These are phyloP conservation scores for Thelephora ganbajun DNA, from an alignment of 768 basidiomycete species.

Conservation along the genomic window DNA sequence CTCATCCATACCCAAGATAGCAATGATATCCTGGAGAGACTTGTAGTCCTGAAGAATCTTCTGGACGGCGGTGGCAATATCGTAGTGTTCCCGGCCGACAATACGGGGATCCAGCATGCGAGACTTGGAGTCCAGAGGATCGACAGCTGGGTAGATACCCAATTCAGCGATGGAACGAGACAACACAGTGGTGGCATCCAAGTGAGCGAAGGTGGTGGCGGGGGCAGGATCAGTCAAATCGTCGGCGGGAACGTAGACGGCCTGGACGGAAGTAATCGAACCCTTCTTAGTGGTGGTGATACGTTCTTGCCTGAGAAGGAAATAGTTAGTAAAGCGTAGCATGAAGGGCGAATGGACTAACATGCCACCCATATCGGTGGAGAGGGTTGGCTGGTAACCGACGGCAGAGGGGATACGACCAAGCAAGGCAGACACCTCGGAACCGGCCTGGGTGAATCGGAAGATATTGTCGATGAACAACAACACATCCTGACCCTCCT, in stretches of 20 bases:
- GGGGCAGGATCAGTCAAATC: constrained; percentile 99
- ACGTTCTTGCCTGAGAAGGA: constrained; percentile 77
- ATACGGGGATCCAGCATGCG: constrained; percentile 99
- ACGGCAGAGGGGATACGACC: constrained; percentile 99
- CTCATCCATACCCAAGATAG: constrained; percentile 99
- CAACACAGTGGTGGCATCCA: constrained; percentile 99
- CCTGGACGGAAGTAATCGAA: constrained; percentile 99
- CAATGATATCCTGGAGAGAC: constrained; percentile 98
- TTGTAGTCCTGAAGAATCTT: constrained; percentile 97
- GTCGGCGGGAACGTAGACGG: constrained; percentile 99
- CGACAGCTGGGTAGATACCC: constrained; percentile 99
- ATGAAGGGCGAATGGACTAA: constrained; percentile 23
- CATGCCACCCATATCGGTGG: constrained; percentile 99
- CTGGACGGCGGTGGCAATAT: constrained; percentile 91
- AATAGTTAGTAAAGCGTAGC: constrained; percentile 3
- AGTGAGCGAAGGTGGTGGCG: constrained; percentile 98
- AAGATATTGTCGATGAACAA: constrained; percentile 99
- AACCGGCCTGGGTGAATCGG: constrained; percentile 99
- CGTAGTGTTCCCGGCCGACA: constrained; percentile 86
- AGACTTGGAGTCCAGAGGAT: constrained; percentile 98
- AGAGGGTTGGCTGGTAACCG: constrained; percentile 99
- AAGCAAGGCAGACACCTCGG: constrained; percentile 97
- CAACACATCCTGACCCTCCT: constrained; percentile 99
- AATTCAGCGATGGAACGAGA: constrained; percentile 98
- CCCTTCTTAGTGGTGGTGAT: constrained; percentile 99